These are phyloP conservation scores for Leptodontidium sp. DNA, from an alignment of 2,329 filamentous ascomycete genomes.

Conservation along the genomic window DNA sequence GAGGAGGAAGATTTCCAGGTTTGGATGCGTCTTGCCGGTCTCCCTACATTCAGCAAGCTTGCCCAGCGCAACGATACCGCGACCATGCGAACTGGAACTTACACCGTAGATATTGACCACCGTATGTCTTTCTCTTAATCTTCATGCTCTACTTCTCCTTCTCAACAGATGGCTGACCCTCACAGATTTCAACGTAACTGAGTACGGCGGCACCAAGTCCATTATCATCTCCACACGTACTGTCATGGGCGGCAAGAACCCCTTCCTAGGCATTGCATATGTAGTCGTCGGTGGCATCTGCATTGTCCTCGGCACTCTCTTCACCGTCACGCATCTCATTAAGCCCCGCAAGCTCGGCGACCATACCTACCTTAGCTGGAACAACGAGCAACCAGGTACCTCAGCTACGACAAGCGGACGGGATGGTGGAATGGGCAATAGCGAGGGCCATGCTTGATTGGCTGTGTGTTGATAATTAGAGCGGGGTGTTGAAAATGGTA, in stretches of 20 bases:
- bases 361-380: constrained; percentile 97
- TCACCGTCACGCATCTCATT: constrained; percentile 89
- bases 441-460: constrained; percentile 25
- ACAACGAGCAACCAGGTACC: constrained; percentile 71
- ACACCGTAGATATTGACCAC: constrained; percentile 78
- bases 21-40: constrained; percentile 97
- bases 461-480: neutral
- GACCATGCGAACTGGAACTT: constrained; percentile 73
- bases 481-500: neutral
- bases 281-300: constrained; percentile 93
- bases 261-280: constrained; percentile 96
- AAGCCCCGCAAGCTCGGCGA: constrained; percentile 97
- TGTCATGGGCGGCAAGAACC: constrained; percentile 93
- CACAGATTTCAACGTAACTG: constrained; percentile 79
- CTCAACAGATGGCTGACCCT: constrained; percentile 18
- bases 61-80: constrained; percentile 81
- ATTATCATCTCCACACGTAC: constrained; percentile 89
- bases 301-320: constrained; percentile 85
- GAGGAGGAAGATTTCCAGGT: constrained; percentile 89
- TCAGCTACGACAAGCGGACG: constrained; percentile 62
- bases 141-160: neutral
- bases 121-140: constrained; percentile 65
- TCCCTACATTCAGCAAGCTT: constrained; percentile 95
- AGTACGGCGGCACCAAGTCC: constrained; percentile 88
- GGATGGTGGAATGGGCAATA: constrained; percentile 47